Conservation (phyloP, 1,284 basidiomycete genomes). For the Leccinum idahoense region DNA sequence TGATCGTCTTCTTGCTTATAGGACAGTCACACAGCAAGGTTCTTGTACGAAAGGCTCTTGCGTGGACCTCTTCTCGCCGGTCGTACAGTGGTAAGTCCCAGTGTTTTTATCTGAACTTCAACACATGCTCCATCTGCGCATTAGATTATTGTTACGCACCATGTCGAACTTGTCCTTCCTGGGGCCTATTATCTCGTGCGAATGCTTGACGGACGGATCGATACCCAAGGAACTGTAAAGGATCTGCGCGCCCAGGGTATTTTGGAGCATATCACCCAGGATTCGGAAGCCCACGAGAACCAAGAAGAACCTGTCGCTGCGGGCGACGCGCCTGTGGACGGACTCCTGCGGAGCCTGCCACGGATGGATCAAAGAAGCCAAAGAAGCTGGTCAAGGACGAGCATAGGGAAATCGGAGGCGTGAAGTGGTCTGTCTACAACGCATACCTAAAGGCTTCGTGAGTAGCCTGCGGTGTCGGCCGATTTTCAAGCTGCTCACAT, state of each 20-base stretch:
- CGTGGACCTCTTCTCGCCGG: slow-evolving; percentile 50
- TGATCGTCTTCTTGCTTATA: slow-evolving; percentile 20
- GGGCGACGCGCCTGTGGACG: slow-evolving; percentile 17
- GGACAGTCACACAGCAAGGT: slow-evolving; percentile 59
- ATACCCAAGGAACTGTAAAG: slow-evolving; percentile 48
- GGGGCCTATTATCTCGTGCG: slow-evolving; percentile 53
- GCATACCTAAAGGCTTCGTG: slow-evolving; percentile 57
- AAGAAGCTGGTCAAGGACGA: slow-evolving; percentile 54
- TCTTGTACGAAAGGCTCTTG: slow-evolving; percentile 50
- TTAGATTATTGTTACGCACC: slow-evolving; percentile 60
- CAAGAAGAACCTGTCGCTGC: slow-evolving; percentile 16
- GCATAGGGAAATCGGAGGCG: slow-evolving; percentile 54
- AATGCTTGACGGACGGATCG: slow-evolving; percentile 58
- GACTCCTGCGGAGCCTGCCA: slow-evolving; percentile 9
- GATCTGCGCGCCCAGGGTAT: slow-evolving; percentile 46
- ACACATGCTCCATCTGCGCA: neutral
- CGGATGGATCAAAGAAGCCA: slow-evolving; percentile 34
- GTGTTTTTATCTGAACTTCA: neutral
- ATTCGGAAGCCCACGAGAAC: slow-evolving; percentile 24
- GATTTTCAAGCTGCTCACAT: neutral
- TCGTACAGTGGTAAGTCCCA: slow-evolving; percentile 50
- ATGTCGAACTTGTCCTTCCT: slow-evolving; percentile 58
- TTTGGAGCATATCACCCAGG: slow-evolving; percentile 41
- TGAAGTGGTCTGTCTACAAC: slow-evolving; percentile 63
- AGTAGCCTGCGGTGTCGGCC: slow-evolving; percentile 6